A percentile compares a stretch with the other conserved stretches of the same genome.
These are phyloP conservation scores for Diaporthe batatas DNA, from an alignment of 2,329 filamentous ascomycete genomes.

Conservation along the genomic window DNA sequence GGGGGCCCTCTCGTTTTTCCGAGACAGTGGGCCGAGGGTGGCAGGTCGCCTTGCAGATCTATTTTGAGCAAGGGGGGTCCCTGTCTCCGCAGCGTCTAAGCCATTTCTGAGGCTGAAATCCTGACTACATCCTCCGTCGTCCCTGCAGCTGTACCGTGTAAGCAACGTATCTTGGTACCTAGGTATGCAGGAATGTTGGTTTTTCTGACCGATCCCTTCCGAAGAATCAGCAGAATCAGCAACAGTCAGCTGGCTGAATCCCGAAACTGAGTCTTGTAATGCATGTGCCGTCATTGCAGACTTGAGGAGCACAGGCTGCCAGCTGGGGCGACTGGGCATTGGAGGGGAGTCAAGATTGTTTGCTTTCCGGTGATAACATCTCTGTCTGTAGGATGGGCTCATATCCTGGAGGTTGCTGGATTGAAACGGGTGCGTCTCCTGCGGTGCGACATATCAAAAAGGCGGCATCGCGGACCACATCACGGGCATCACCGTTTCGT, in stretches of 20 bases:
- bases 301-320: not conserved
- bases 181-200: not conserved
- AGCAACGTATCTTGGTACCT: no score
- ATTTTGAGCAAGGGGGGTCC: not conserved
- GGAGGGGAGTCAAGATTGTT: no score
- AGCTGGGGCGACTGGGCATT: not conserved
- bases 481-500: not conserved
- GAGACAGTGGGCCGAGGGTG: not conserved
- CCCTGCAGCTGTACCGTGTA: not conserved
- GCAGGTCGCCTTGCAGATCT: not conserved
- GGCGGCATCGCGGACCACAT: no score
- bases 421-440: no score
- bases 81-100: not conserved
- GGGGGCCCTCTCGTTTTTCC: no score
- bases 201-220: not conserved
- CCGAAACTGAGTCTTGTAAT: not conserved
- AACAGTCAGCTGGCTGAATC: not conserved
- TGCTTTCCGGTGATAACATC: no score
- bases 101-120: conserved; percentile 25
- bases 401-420: no score
- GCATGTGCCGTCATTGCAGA: not conserved
- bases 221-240: not conserved
- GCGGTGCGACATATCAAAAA: no score
- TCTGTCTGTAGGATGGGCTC: no score
- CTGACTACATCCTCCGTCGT: not conserved